Conservation (phyloP, 2,329 filamentous ascomycete species). For the Domatiomyces catenatus region DNA sequence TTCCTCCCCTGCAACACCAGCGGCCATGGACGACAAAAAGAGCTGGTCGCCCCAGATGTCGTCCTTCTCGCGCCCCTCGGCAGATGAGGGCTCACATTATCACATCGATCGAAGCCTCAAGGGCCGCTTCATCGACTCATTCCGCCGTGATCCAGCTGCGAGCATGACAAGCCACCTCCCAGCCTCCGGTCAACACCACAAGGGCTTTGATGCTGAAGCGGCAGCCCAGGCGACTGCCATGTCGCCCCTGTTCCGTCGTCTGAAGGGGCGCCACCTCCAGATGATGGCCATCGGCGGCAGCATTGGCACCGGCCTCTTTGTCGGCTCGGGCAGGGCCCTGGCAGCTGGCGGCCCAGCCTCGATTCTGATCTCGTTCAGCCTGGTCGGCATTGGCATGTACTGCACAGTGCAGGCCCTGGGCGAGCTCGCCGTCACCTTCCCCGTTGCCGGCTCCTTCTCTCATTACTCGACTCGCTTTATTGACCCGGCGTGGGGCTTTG, state of each 20-base stretch:
- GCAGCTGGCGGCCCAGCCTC: constrained; percentile 53
- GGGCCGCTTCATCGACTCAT: constrained; percentile 18
- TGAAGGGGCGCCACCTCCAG: constrained; percentile 20
- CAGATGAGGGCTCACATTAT: constrained; percentile 7
- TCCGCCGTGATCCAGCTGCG: constrained; percentile 20
- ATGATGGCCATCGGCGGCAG: constrained; percentile 67
- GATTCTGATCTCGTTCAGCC: constrained; percentile 57
- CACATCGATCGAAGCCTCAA: constrained; percentile 6
- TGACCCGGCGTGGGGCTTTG: constrained; percentile 49
- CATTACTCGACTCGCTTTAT: constrained; percentile 76
- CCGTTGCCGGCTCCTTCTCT: constrained; percentile 81
- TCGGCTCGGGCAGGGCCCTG: constrained; percentile 61
- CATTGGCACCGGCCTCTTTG: constrained; percentile 80
- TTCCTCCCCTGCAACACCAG: background rate
- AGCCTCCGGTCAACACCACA: constrained; percentile 10
- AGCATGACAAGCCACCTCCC: constrained; percentile 14
- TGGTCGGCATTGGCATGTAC: constrained; percentile 78
- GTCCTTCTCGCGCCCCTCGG: constrained; percentile 11
- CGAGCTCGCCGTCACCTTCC: constrained; percentile 79
- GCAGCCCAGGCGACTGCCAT: constrained; percentile 18
- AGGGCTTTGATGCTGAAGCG: constrained; percentile 18
- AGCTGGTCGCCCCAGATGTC: constrained; percentile 13
- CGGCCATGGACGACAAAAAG: constrained; percentile 13
- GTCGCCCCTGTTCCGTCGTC: constrained; percentile 18
- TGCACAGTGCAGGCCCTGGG: constrained; percentile 84